A percentile compares a stretch with the other conserved stretches of the same genome.
Evolutionary conservation across 1,284 basidiomycete genomes (phyloP).

Genomic region (Ceratobasidium papillatum): DNA sequence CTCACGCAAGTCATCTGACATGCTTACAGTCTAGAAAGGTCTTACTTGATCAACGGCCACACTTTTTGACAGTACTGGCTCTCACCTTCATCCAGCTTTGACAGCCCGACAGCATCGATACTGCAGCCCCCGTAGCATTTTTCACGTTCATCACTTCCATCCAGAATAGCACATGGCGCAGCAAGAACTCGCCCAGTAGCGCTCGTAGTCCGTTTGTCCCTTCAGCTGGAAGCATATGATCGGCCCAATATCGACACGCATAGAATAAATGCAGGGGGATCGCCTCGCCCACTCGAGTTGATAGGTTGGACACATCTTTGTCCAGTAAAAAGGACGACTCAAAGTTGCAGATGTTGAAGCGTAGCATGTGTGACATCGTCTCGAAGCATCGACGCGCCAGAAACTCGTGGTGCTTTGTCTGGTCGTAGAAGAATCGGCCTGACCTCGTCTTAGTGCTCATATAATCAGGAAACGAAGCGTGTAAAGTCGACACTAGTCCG

Average conservation of each 20-base stretch:
- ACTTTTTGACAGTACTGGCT: not conserved
- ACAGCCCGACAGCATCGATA: not conserved
- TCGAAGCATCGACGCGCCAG: slow-evolving; percentile 1
- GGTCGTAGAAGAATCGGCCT: not conserved
- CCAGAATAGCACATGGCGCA: not conserved
- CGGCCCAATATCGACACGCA: slow-evolving; percentile 20
- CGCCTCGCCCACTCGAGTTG: not conserved
- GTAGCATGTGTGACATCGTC: slow-evolving; percentile 3
- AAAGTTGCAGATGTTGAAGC: not conserved
- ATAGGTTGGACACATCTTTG: not conserved
- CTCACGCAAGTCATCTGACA: not conserved
- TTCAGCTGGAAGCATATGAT: not conserved
- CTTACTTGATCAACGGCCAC: not conserved
- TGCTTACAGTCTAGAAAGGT: not conserved
- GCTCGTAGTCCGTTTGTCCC: too few species aligned
- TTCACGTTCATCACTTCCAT: not conserved
- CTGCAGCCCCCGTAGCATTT: not conserved
- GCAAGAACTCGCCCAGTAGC: not conserved
- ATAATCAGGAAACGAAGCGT: not conserved
- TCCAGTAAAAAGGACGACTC: not conserved
- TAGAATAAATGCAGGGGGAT: not conserved
- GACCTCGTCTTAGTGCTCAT: not conserved
- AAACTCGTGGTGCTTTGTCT: too few species aligned
- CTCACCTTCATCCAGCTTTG: not conserved
- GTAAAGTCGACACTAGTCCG: not conserved